These are phyloP conservation scores for Aspergillus terreus DNA, from an alignment of 2,329 filamentous ascomycete species.

Conservation along the genomic window DNA sequence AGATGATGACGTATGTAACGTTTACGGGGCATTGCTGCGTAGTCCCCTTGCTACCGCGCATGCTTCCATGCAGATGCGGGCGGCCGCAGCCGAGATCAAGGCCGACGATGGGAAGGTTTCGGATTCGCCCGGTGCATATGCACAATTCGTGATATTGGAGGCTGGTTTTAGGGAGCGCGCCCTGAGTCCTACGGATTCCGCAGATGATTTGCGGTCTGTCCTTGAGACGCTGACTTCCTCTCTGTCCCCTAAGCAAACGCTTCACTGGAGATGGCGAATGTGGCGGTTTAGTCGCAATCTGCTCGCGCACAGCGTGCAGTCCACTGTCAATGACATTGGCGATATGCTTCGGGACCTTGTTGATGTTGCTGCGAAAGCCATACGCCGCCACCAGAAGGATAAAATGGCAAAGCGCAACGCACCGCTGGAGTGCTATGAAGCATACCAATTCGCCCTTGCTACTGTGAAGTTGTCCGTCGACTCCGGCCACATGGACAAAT, in stretches of 20 bases:
- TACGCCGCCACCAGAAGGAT: slow-evolving; percentile 29
- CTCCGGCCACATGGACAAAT: slow-evolving; percentile 19
- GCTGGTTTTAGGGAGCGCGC: slow-evolving; percentile 28
- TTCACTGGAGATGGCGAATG: slow-evolving; percentile 40
- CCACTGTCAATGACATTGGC: slow-evolving; percentile 16
- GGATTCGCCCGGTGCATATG: slow-evolving; percentile 27
- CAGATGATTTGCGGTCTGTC: slow-evolving; percentile 21
- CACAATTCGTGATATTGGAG: slow-evolving; percentile 34
- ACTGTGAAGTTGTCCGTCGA: slow-evolving; percentile 20
- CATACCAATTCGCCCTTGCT: slow-evolving; percentile 31
- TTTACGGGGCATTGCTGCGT: slow-evolving; percentile 32
- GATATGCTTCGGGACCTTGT: slow-evolving; percentile 21
- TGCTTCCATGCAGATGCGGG: slow-evolving; percentile 28
- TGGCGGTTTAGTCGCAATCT: slow-evolving; percentile 37
- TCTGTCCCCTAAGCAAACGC: slow-evolving; percentile 26
- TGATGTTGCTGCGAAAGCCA: slow-evolving; percentile 24
- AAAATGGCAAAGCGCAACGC: slow-evolving; percentile 19
- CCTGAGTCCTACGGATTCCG: slow-evolving; percentile 19
- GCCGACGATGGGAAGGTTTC: slow-evolving; percentile 25
- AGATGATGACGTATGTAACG: slow-evolving; percentile 40
- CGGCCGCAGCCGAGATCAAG: slow-evolving; percentile 25
- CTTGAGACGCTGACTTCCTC: slow-evolving; percentile 26
- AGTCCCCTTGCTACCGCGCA: slow-evolving; percentile 28
- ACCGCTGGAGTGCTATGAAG: slow-evolving; percentile 36
- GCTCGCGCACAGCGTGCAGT: slow-evolving; percentile 26